Evolutionary conservation across 2,329 filamentous ascomycete species (phyloP).

Genomic region (Cercospora sp.): DNA sequence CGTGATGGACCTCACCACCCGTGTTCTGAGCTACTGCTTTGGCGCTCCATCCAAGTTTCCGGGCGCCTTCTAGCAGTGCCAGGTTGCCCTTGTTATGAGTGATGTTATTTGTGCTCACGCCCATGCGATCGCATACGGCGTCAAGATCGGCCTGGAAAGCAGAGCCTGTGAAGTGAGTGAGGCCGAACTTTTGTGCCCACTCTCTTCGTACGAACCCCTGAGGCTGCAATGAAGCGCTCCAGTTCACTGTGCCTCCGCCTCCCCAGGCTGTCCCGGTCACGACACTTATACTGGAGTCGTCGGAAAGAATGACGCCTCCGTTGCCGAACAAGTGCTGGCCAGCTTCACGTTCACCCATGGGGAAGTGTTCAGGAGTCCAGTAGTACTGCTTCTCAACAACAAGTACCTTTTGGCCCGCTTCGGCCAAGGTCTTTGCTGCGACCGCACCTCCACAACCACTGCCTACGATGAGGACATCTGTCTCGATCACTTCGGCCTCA

Average conservation of each 20-base stretch:
- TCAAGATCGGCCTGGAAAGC: slow-evolving; percentile 80
- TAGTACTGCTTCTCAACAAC: slow-evolving; percentile 83
- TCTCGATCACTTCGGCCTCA: slow-evolving; percentile 62
- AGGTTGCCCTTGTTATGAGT: slow-evolving; percentile 72
- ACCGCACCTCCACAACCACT: slow-evolving; percentile 86
- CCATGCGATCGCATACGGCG: slow-evolving; percentile 75
- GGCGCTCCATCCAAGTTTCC: slow-evolving; percentile 70
- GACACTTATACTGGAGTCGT: slow-evolving; percentile 55
- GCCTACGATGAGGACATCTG: slow-evolving; percentile 82
- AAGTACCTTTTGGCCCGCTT: slow-evolving; percentile 72
- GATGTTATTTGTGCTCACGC: slow-evolving; percentile 65
- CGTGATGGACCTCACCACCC: slow-evolving; percentile 70
- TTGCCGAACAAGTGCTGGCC: slow-evolving; percentile 68
- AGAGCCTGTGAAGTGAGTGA: slow-evolving; percentile 71
- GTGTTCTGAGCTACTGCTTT: slow-evolving; percentile 77
- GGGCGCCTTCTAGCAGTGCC: slow-evolving; percentile 71
- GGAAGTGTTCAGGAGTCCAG: slow-evolving; percentile 69
- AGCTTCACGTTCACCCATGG: slow-evolving; percentile 67
- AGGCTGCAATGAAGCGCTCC: slow-evolving; percentile 68
- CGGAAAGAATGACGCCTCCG: slow-evolving; percentile 58
- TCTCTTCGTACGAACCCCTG: slow-evolving; percentile 76
- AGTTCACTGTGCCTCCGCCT: slow-evolving; percentile 86
- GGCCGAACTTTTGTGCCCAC: slow-evolving; percentile 67
- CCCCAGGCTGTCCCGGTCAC: slow-evolving; percentile 75
- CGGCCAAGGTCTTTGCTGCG: slow-evolving; percentile 74